Evolutionary conservation across 1,284 basidiomycete species (phyloP), one percentile per base, ranked within the genome.

Genomic region (Phellopilus nigrolimitatus): DNA sequence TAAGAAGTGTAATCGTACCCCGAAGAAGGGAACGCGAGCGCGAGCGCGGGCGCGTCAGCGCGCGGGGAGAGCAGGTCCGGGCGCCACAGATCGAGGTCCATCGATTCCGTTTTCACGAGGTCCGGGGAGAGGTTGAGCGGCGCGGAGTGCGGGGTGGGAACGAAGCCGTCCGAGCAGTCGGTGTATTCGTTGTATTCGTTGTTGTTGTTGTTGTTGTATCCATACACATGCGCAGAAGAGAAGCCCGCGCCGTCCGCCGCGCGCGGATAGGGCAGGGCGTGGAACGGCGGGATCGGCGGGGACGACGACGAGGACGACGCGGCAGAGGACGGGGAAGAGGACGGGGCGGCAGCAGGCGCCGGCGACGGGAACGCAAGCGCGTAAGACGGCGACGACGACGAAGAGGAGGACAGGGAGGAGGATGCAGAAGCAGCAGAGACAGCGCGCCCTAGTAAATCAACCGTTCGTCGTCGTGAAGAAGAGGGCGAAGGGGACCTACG

Each of bases 391-490:
- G 45, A 36, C 4, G 45, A 47, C 12, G 33, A 12, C 33, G 22
- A 37, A 47, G 17, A 19, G n/a, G 30, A n/a, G 24, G 31, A 19
- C 22, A 24, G 36, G 22, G 36, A 47, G 34, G 45, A 22, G 10
- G 45, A 24, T 4, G 13, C 22, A 38, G 45, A 36, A 37, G 33
- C 9, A 22, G 25, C 17, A 44, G 12, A 31, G 31, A 27, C 31
- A 30, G 19, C 51, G 46, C 13, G 25, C 31, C 52, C 52, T 53
- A 48, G 46, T 44, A 43, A 53, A 53, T 53, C 47, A 53, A 44
- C 41, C 43, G 46, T 49, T 53, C 52, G 42, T 37, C 33, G 43
- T 34, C 5, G 24, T 15, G 27, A 33, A 21, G 33, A 38, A 43
- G 21, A 38, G 17, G 45, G 25, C 33, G 28, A 36, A 49, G 40